These are phyloP conservation scores for Rhipidocladum racemiflorum DNA, from an alignment of 176 grass and related monocot species.

Conservation along the genomic window DNA sequence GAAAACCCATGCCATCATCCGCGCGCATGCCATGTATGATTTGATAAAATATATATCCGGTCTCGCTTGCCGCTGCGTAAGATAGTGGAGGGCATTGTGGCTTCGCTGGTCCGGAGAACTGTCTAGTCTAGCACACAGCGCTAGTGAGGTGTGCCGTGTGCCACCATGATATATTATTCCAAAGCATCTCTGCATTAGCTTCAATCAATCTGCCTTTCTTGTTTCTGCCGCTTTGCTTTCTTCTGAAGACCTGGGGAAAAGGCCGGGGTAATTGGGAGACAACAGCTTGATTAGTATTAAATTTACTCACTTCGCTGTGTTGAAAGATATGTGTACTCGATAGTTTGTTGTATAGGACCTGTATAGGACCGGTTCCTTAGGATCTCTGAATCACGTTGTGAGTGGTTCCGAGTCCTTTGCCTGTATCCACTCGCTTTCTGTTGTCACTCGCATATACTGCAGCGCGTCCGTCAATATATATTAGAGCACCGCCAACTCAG, in stretches of 20 bases:
- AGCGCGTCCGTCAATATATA: too few relatives aligned
- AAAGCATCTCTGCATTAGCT: slow-evolving; percentile 29
- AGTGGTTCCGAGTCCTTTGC: too few relatives aligned
- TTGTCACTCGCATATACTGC: too few relatives aligned
- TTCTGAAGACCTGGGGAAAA: neutral
- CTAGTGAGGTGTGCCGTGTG: neutral
- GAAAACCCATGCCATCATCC: neutral
- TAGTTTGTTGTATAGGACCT: too few relatives aligned
- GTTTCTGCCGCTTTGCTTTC: slow-evolving; percentile 27
- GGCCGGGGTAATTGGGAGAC: neutral
- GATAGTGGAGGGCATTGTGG: slow-evolving; percentile 27
- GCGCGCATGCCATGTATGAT: slow-evolving; percentile 14
- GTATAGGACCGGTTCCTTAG: too few relatives aligned
- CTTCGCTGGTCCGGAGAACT: slow-evolving; percentile 24
- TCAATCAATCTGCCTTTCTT: neutral
- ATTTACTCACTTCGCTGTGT: neutral
- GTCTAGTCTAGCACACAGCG: neutral
- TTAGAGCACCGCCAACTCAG: too few relatives aligned
- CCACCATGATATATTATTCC: slow-evolving; percentile 1
- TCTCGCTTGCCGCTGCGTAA: neutral
- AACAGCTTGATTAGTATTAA: neutral
- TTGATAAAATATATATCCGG: neutral
- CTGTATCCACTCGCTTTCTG: rapidly evolving
- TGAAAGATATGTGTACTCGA: too few relatives aligned
- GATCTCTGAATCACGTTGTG: too few relatives aligned